Percentiles rank a stretch among this genome's conserved stretches.
Evolutionary conservation across 305 asterid species (phyloP).

Genomic region (Petunia hybrid): DNA sequence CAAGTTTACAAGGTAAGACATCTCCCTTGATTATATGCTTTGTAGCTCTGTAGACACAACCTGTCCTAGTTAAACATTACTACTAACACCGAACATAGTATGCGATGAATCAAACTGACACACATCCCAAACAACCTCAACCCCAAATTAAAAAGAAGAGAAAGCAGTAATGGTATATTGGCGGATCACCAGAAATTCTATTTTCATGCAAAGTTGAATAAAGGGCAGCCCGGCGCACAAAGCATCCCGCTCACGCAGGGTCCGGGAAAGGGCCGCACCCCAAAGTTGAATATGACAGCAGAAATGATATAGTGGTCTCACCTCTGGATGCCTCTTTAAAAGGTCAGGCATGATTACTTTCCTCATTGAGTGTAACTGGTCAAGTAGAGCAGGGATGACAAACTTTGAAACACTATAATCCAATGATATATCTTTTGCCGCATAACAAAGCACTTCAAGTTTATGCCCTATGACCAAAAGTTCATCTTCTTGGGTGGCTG

Average conservation of each 20-base stretch:
- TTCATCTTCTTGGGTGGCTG: slow-evolving; percentile 77
- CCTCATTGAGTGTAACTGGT: slow-evolving; percentile 72
- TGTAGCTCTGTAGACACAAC: not conserved
- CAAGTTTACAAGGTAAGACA: not conserved
- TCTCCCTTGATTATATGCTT: not conserved
- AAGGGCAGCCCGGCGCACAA: too few species aligned
- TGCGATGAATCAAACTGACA: not conserved
- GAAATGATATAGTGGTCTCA: slow-evolving; percentile 40
- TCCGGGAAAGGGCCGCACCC: too few species aligned
- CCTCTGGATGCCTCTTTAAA: slow-evolving; percentile 68
- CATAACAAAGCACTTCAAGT: slow-evolving; percentile 79
- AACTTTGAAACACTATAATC: slow-evolving; percentile 64
- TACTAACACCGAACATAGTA: not conserved
- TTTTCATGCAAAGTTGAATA: slow-evolving; percentile 26
- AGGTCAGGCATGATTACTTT: slow-evolving; percentile 63
- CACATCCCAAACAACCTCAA: slow-evolving; percentile 16
- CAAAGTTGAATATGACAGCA: slow-evolving; percentile 21
- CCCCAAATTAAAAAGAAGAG: not conserved
- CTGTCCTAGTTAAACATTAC: slow-evolving; percentile 18
- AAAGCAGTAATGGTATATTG: not conserved
- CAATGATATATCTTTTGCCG: slow-evolving; percentile 66
- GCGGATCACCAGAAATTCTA: not conserved
- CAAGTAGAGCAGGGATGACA: slow-evolving; percentile 83
- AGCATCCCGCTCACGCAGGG: too few species aligned
- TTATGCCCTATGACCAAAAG: slow-evolving; percentile 71